Evolutionary conservation across 2,329 filamentous ascomycete species (phyloP), one percentile per base, ranked within the genome.

Genomic region (Monilinia laxa): DNA sequence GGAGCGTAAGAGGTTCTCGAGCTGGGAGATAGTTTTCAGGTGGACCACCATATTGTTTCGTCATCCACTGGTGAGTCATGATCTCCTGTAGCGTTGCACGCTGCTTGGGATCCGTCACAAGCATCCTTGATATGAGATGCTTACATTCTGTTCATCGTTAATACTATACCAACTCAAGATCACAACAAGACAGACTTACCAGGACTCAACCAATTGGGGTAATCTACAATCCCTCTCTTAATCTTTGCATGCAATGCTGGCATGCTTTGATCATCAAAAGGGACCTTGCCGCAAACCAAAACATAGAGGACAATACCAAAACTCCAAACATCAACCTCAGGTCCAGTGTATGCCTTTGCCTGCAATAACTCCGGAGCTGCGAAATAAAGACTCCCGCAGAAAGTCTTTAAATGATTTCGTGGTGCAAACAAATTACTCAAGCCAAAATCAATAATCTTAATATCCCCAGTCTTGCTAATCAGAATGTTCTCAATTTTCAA

Each of bases 241-340:
- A 99, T 99, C 81, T 99, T 99, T 67, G 94, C 93, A 79, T 99
- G 95, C 59, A 99, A 82, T 70, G 96, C 93, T 47, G 94, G 95
- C 93, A 99, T 99, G 80, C 93, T 97, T 80, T 99, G 95, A 76
- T 99, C 95, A 77, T 99, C 95, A 75, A 99, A 99, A 0, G 95
- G 95, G 4, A 99, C 95, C 78, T 98, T 98, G 63, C 95, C 95
- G 76, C 95, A 98, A 4, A 98, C 95, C 69, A 99, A 80, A 67
- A 99, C 95, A 74, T 98, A 99, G 18, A 99, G 85, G 16, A 99
- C 95, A 73, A 99, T 97, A 28, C 95, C 95, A 79, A 98, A 98
- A 80, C 95, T 98, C 95, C 95, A 99, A 1, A 98, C 87, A 76
- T 99, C 95, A 38, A 99, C 95, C 77, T 99, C 95, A 0, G 95